Evolutionary conservation across 1,284 basidiomycete species (phyloP).

Genomic region (Austroboletus novae-zelandiae): DNA sequence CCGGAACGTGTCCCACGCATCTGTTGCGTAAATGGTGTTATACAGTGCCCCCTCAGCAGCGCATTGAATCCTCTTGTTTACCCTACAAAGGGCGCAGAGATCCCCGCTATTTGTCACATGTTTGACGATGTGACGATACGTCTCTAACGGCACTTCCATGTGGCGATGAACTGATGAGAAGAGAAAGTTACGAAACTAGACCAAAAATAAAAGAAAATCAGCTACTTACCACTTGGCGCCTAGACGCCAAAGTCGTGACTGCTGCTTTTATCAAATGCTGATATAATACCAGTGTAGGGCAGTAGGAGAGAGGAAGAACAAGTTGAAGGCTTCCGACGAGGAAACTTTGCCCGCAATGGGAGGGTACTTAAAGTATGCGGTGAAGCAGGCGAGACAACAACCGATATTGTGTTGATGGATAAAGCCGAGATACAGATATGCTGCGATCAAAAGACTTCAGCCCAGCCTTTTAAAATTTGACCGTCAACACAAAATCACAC

Average conservation of each 20-base stretch:
- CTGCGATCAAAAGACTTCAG: background rate
- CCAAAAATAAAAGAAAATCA: background rate
- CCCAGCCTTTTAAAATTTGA: constrained; percentile 18
- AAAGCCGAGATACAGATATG: constrained; percentile 2
- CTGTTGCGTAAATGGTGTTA: constrained; percentile 50
- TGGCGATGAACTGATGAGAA: constrained; percentile 16
- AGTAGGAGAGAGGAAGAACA: background rate
- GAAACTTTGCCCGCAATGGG: background rate
- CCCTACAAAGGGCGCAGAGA: constrained; percentile 52
- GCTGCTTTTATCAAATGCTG: background rate
- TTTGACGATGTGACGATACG: constrained; percentile 53
- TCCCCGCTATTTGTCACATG: constrained; percentile 50
- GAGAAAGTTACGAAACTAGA: background rate
- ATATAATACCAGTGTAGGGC: background rate
- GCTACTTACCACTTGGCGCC: constrained; percentile 13
- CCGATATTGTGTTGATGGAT: background rate
- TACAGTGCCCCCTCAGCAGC: constrained; percentile 59
- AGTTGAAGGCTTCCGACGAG: background rate
- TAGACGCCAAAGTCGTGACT: background rate
- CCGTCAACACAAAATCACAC: background rate
- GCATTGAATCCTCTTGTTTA: constrained; percentile 51
- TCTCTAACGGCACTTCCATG: constrained; percentile 60
- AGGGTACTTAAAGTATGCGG: background rate
- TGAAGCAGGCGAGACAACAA: background rate
- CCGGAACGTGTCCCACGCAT: constrained; percentile 36